Evolutionary conservation across 2,329 filamentous ascomycete genomes (phyloP), one percentile per base, ranked within the genome.

Genomic region (Niveomyces coronatus): DNA sequence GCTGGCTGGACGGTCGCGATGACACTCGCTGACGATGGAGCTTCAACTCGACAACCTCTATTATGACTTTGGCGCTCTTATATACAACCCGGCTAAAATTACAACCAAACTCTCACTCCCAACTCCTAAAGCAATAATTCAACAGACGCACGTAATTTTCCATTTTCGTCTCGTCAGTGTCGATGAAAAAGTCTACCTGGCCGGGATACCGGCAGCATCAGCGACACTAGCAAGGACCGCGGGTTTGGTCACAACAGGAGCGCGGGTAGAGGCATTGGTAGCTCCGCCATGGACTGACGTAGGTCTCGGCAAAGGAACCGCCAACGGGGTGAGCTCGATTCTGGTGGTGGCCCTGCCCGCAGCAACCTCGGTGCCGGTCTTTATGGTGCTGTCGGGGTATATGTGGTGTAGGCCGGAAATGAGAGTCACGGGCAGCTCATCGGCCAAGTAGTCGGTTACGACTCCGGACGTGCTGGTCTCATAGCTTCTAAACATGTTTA

Each of bases 1-100:
- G 65, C 47, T 71, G 68, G 67, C 60, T 65, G 14, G 68, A 71
- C 43, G 68, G 68, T 1, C 55, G 68, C 37, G 68, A 71, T 45
- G 67, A 70, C 17, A 43, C 45, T n/a, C n/a, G n/a, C n/a, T n/a
- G n/a, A n/a, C n/a, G n/a, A n/a, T n/a, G n/a, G n/a, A n/a, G n/a
- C n/a, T n/a, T n/a, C n/a, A n/a, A n/a, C n/a, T n/a, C n/a, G n/a
- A n/a, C n/a, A n/a, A n/a, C n/a, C n/a, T n/a, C 22, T 18, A 39
- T 28, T 32, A 33, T 26, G 9, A 19, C 16, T 9, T 5, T 26
- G 4, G 17, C 8, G n/a, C n/a, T n/a, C n/a, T n/a, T n/a, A n/a
- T n/a, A n/a, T n/a, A n/a, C n/a, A n/a, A n/a, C n/a, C n/a, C n/a
- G n/a, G n/a, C n/a, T n/a, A n/a, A n/a, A n/a, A n/a, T n/a, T n/a